phyloP scores from a whole-genome alignment of 2,329 filamentous ascomycete genomes.

The Aspergillus tamarii region DNA sequence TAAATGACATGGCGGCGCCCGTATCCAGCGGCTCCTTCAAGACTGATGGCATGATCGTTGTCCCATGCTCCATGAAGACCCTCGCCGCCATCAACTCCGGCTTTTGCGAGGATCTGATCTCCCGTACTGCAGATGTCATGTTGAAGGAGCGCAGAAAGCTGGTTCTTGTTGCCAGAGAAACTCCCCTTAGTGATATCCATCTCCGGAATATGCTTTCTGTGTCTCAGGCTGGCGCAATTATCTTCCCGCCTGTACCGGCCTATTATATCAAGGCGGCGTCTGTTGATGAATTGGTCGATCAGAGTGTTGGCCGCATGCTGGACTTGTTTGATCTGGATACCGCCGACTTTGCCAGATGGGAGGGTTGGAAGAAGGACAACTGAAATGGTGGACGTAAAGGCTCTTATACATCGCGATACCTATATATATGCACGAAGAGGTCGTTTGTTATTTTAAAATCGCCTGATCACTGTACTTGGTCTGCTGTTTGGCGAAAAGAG shows the following conservation, averaged over 20 bases:
- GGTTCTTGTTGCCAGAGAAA: conserved; percentile 49
- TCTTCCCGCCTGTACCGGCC: conserved; percentile 50
- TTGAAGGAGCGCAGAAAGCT: conserved; percentile 50
- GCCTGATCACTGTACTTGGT: rapidly evolving
- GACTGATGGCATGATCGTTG: conserved; percentile 52
- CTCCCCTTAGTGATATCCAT: conserved; percentile 53
- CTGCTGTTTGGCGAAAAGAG: not conserved
- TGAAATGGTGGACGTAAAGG: not conserved
- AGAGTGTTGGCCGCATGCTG: conserved; percentile 52
- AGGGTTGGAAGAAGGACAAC: conserved; percentile 26
- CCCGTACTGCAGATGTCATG: conserved; percentile 50
- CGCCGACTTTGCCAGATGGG: conserved; percentile 39
- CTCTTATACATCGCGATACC: not conserved
- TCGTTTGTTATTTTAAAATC: not conserved
- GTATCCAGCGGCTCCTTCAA: conserved; percentile 51
- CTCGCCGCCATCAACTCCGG: conserved; percentile 48
- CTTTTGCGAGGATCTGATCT: conserved; percentile 51
- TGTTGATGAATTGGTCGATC: conserved; percentile 49
- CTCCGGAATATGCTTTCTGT: conserved; percentile 50
- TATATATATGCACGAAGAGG: not conserved
- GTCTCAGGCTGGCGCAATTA: conserved; percentile 42
- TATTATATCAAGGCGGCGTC: conserved; percentile 47
- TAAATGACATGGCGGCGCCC: conserved; percentile 51
- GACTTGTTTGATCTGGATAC: conserved; percentile 51
- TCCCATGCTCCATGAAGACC: conserved; percentile 55